Evolutionary conservation across 2,329 filamentous ascomycete genomes (phyloP).

Genomic region (Magnaporthiopsis rhizophila): DNA sequence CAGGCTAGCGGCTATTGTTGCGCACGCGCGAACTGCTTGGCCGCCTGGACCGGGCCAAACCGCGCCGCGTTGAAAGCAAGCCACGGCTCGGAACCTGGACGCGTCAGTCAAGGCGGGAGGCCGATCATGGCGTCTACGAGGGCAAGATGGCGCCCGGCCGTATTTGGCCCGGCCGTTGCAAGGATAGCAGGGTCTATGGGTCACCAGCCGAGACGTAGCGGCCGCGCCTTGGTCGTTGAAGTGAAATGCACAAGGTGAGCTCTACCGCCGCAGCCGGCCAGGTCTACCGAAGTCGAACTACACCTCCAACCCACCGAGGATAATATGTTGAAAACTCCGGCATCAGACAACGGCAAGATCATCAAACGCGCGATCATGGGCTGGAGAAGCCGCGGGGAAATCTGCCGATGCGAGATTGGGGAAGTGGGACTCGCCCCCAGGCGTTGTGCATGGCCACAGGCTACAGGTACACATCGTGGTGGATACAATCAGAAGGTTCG

Average conservation of each 20-base stretch:
- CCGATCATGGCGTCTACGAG: conserved; percentile 25
- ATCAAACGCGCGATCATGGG: not conserved
- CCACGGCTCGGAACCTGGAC: too few relatives aligned
- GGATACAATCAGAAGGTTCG: not conserved
- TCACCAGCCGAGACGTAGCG: conserved; percentile 28
- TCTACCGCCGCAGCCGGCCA: not conserved
- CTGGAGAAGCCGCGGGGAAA: not conserved
- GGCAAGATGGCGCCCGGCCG: conserved; percentile 29
- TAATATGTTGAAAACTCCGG: not conserved
- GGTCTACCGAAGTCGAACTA: not conserved
- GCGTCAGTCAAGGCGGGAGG: too few relatives aligned
- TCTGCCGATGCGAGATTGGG: not conserved
- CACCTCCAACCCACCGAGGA: not conserved
- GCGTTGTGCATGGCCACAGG: not conserved
- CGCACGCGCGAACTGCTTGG: too few relatives aligned
- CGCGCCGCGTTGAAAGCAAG: too few relatives aligned
- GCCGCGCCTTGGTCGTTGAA: conserved; percentile 20
- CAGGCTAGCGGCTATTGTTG: too few relatives aligned
- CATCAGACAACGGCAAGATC: not conserved
- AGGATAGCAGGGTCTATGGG: not conserved
- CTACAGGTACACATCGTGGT: not conserved
- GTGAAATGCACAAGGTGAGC: conserved; percentile 33
- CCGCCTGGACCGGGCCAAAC: too few relatives aligned
- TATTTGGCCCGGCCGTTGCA: conserved; percentile 33
- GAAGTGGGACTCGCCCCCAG: not conserved